A percentile compares a stretch with the other conserved stretches of the same genome.
Conservation (phyloP, 257 asterid genomes). For the Solanum peruvianum region DNA sequence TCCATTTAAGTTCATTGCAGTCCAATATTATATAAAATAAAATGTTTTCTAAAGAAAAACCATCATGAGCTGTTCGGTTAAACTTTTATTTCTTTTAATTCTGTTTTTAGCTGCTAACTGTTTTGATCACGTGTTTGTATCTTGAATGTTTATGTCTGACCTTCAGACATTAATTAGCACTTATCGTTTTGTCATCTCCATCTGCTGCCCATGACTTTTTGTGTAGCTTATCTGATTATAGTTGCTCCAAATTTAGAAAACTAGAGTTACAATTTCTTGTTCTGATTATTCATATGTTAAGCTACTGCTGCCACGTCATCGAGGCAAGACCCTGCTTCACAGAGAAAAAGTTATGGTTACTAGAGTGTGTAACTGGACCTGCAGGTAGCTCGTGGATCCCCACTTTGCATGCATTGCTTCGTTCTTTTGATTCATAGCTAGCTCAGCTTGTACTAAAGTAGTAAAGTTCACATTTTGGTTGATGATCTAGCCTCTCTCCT, state of each 20-base stretch:
- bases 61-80: no score
- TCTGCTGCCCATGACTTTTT: background rate
- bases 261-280: background rate
- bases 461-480: slow-evolving; percentile 4
- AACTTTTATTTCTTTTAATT: background rate
- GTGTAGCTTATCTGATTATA: background rate
- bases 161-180: background rate
- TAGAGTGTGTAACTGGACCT: slow-evolving; percentile 27
- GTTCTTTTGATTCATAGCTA: background rate
- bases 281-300: background rate
- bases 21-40: background rate
- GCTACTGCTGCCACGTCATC: slow-evolving; percentile 62
- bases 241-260: background rate
- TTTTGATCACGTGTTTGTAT: background rate
- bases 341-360: slow-evolving; percentile 90
- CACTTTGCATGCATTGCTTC: slow-evolving; percentile 3
- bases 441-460: background rate
- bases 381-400: slow-evolving; percentile 58
- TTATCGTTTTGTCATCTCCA: background rate
- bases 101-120: background rate
- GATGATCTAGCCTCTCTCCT: slow-evolving; percentile 12
- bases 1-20: background rate
- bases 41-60: background rate
- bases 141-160: background rate
- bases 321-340: slow-evolving; percentile 73